Percentiles rank a stretch among this genome's conserved stretches.
Evolutionary conservation across 192 early-diverging fungal genomes (phyloP).

Genomic region (Backusella morwellensis): DNA sequence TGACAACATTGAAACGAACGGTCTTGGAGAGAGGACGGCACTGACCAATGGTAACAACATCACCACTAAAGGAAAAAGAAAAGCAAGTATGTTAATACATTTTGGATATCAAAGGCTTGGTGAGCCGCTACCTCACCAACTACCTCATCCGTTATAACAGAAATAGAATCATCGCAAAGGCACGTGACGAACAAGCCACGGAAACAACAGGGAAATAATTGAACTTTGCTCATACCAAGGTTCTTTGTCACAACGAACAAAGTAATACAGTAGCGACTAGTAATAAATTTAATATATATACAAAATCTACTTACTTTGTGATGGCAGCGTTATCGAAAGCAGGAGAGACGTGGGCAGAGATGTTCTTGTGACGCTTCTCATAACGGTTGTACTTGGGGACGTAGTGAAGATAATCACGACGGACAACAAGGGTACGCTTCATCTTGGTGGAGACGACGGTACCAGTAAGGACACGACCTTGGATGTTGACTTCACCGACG

Average conservation of each 20-base stretch:
- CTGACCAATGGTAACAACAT: constrained; percentile 96
- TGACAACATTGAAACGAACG: constrained; percentile 99
- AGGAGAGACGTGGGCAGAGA: constrained; percentile 93
- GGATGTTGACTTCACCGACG: constrained; percentile 90
- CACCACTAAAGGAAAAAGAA: constrained; percentile 53
- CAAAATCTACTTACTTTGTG: constrained; percentile 32
- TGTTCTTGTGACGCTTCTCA: constrained; percentile 99
- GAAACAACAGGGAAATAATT: not conserved
- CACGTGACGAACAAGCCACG: not conserved
- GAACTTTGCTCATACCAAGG: constrained; percentile 6
- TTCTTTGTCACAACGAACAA: constrained; percentile 21
- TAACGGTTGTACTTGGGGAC: constrained; percentile 99
- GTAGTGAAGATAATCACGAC: constrained; percentile 99
- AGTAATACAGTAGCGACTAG: constrained; percentile 8
- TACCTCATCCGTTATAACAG: constrained; percentile 27
- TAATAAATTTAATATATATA: not conserved
- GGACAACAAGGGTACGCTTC: constrained; percentile 98
- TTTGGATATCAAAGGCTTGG: constrained; percentile 35
- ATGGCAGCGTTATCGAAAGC: constrained; percentile 78
- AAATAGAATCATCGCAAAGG: constrained; percentile 5
- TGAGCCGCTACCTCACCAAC: constrained; percentile 45
- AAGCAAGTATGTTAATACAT: constrained; percentile 5
- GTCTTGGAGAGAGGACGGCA: constrained; percentile 99
- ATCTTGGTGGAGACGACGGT: constrained; percentile 93
- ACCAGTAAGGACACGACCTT: constrained; percentile 95